Evolutionary conservation across 2,329 filamentous ascomycete species (phyloP), one percentile per base, ranked within the genome.

Genomic region (Cylindrodendrum hubeiense): DNA sequence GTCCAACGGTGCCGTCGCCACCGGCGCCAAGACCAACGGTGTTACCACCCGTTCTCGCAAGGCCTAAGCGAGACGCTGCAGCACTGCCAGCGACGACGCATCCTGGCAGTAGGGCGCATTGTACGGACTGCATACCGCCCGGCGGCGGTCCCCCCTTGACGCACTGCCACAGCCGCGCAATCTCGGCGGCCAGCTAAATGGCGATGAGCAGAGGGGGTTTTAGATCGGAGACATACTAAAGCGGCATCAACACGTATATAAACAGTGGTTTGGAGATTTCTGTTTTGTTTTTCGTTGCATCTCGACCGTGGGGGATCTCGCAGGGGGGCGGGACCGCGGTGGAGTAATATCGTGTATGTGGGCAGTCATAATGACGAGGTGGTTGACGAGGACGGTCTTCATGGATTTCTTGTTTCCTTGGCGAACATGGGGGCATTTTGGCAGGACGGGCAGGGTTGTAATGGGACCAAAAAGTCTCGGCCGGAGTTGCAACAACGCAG

Each of bases 21-120:
- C 86, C 53, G 85, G 86, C 50, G 80, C 82, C 71, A 87, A 86
- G 81, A 79, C 86, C 71, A 91, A 87, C 76, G 89, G 88, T 69
- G 81, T 85, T 67, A 85, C 86, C 63, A 89, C 90, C 52, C 86
- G 91, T 72, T 92, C 90, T 71, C 89, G 91, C 76, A 93, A 93
- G 86, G 91, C 91, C 58, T 81, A 79, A 74, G 60, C 51, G 51
- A 44, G 43, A 50, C 49, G 47, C 17, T 34, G 41, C 44, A 34
- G 47, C 30, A 34, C 39, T 50, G 21, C 46, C 52, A 47, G 53
- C 19, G 10, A 30, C 19, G 39, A 39, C 26, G 28, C 39, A 19
- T 21, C 24, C 52, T 22, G 17, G 28, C 44, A 39, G 34, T n/a
- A 53, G 51, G 19, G 17, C 37, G 50, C 44, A 47, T 63, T 41